Conservation (phyloP, 257 asterid species). For the Solanum chaucha region DNA sequence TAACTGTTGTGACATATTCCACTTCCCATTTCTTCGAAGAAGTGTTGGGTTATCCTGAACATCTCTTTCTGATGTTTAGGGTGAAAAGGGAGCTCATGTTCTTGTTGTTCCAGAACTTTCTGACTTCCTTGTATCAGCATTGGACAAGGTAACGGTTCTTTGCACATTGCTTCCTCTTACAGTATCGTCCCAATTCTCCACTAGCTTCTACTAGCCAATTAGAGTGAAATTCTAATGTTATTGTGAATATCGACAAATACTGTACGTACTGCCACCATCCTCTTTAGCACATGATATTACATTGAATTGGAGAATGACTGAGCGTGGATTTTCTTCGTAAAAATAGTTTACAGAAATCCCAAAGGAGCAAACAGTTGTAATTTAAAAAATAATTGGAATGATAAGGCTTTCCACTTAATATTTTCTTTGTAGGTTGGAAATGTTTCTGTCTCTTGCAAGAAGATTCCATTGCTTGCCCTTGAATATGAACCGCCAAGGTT, state of each 20-base stretch:
- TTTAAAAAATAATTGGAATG: background rate
- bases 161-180: background rate
- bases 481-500: conserved; percentile 96
- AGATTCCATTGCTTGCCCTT: conserved; percentile 81
- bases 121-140: conserved; percentile 55
- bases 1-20: background rate
- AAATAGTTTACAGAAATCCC: background rate
- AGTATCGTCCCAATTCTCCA: background rate
- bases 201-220: background rate
- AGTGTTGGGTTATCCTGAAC: background rate
- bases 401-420: background rate
- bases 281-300: background rate
- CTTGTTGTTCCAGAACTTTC: conserved; percentile 90
- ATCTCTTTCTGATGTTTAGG: conserved; percentile 31
- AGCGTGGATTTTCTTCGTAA: background rate
- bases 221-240: background rate
- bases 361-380: background rate
- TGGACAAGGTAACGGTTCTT: conserved; percentile 56
- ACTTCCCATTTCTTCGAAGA: background rate
- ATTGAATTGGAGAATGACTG: background rate
- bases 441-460: conserved; percentile 76
- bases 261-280: background rate
- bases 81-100: conserved; percentile 84
- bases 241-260: background rate
- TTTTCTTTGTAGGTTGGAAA: conserved; percentile 62